These are phyloP conservation scores for Colletotrichum brevisporum DNA, from an alignment of 2,329 filamentous ascomycete genomes.

Conservation along the genomic window DNA sequence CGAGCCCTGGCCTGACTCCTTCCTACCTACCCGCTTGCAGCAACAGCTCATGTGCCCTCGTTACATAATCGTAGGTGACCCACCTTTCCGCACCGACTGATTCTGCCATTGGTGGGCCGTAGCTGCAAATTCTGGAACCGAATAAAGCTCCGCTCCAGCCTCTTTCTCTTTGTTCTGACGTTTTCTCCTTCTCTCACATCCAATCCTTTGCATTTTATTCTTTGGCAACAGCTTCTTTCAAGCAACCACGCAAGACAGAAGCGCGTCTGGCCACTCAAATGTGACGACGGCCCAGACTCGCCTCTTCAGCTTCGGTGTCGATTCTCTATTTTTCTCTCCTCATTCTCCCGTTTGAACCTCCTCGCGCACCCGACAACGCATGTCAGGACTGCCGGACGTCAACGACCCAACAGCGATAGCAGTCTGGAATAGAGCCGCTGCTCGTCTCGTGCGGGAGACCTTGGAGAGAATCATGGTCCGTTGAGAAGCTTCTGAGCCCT, in stretches of 20 bases:
- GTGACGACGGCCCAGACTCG: constrained; percentile 33
- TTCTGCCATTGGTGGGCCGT: constrained; percentile 32
- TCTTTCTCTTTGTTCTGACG: constrained; percentile 40
- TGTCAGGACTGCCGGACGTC: constrained; percentile 45
- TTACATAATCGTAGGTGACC: constrained; percentile 27
- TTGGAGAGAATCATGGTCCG: constrained; percentile 43
- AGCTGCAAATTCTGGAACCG: constrained; percentile 37
- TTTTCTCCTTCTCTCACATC: constrained; percentile 40
- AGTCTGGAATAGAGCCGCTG: constrained; percentile 42
- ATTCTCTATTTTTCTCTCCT: constrained; percentile 31
- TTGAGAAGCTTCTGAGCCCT: constrained; percentile 32
- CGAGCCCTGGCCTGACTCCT: constrained; percentile 16
- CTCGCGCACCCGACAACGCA: constrained; percentile 40
- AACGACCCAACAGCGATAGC: constrained; percentile 41
- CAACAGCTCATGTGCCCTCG: constrained; percentile 20
- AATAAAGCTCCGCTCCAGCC: constrained; percentile 42
- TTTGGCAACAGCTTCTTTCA: constrained; percentile 26
- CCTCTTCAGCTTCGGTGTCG: constrained; percentile 8
- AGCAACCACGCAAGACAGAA: constrained; percentile 23
- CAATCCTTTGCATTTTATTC: constrained; percentile 21
- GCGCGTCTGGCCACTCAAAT: constrained; percentile 34
- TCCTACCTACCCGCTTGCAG: constrained; percentile 28
- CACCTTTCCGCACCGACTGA: constrained; percentile 24
- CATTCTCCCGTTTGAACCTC: constrained; percentile 3
- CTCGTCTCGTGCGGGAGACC: constrained; percentile 42